Evolutionary conservation across 2,329 filamentous ascomycete genomes (phyloP).

Genomic region (Ceratocystis alfenasii): DNA sequence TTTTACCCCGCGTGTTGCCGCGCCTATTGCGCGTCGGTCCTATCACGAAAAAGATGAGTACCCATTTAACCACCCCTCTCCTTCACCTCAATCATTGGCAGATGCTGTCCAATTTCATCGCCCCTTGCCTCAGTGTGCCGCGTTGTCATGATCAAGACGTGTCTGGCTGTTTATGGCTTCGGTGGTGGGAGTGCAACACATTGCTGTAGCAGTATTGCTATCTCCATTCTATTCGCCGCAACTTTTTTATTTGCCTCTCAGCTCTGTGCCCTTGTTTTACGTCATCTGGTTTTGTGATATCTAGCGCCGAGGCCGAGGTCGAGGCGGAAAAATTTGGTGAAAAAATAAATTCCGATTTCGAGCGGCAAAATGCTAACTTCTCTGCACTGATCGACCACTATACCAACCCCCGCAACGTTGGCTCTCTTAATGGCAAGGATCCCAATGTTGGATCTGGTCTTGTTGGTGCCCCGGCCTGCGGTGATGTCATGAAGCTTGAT

Average conservation of each 20-base stretch:
- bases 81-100: neutral
- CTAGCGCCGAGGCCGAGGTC: neutral
- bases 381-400: constrained; percentile 37
- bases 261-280: neutral
- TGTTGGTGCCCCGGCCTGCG: constrained; percentile 77
- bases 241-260: neutral
- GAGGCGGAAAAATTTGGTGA: constrained; percentile 6
- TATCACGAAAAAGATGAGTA: constrained; percentile 57
- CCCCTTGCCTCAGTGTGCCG: neutral
- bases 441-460: constrained; percentile 79
- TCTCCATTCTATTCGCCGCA: neutral
- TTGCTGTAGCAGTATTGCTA: neutral
- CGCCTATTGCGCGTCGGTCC: constrained; percentile 17
- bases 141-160: neutral
- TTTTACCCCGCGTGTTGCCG: neutral
- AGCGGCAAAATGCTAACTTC: constrained; percentile 27
- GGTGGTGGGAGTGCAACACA: neutral
- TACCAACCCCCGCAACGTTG: constrained; percentile 43
- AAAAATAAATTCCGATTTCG: constrained; percentile 29
- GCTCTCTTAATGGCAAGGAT: constrained; percentile 58
- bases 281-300: neutral
- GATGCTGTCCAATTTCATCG: neutral
- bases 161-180: neutral
- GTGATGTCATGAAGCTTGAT: constrained; percentile 72
- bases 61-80: neutral